Percentiles rank a stretch among this genome's conserved stretches.
Evolutionary conservation across 331 rosid species (phyloP).

Genomic region (Saraca asoca): DNA sequence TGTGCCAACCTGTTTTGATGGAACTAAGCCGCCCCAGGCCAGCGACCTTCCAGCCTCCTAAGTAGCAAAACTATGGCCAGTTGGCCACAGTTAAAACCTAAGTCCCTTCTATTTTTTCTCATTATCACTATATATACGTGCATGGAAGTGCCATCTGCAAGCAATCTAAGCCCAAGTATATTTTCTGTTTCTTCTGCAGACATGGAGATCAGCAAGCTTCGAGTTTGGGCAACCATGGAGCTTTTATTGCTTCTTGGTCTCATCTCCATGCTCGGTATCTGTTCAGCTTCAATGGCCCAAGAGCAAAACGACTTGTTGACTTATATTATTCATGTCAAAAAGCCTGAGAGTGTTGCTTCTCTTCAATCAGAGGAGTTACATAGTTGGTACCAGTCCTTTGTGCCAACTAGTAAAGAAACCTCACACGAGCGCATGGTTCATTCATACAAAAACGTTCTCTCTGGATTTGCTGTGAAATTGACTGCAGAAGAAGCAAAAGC

Average conservation of each 20-base stretch:
- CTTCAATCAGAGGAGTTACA: conserved; percentile 35
- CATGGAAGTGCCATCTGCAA: conserved; percentile 12
- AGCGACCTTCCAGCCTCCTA: conserved; percentile 7
- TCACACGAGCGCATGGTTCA: conserved; percentile 36
- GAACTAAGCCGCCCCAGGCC: conserved; percentile 38
- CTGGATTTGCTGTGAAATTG: conserved; percentile 63
- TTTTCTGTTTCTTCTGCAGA: neutral
- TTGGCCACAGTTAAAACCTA: conserved; percentile 28
- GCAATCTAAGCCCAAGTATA: neutral
- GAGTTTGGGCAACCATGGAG: conserved; percentile 35
- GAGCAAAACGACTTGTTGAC: conserved; percentile 38
- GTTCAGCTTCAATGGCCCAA: conserved; percentile 34
- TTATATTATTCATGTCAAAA: conserved; percentile 55
- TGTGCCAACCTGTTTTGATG: neutral
- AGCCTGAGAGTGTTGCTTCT: conserved; percentile 28
- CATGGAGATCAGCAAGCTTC: conserved; percentile 21
- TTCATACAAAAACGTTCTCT: conserved; percentile 44
- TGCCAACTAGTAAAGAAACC: conserved; percentile 25
- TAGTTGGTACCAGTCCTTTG: conserved; percentile 41
- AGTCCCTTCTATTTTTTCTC: neutral
- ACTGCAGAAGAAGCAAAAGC: conserved; percentile 52
- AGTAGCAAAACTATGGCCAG: neutral
- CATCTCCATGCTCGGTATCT: conserved; percentile 36
- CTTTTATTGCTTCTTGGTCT: conserved; percentile 37
- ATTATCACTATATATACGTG: conserved; percentile 17